Conservation (phyloP, 2,329 filamentous ascomycete species). For the Orbilia brochopaga region DNA sequence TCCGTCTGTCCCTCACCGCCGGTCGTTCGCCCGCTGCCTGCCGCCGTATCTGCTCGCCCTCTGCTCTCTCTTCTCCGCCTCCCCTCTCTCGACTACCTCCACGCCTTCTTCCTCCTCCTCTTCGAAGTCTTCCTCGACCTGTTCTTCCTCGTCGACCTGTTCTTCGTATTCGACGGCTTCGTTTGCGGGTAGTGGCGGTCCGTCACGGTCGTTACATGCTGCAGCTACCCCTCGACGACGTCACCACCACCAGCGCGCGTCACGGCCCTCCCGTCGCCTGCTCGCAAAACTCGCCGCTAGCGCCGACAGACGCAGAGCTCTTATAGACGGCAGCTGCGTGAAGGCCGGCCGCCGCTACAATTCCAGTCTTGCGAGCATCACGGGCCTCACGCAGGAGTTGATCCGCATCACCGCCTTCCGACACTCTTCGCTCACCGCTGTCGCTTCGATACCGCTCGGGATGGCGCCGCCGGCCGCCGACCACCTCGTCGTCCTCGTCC, state of each 20-base stretch:
- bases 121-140: constrained; percentile 6
- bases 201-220: no score
- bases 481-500: constrained; percentile 78
- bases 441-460: constrained; percentile 23
- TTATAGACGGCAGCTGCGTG: background rate
- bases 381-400: constrained; percentile 39
- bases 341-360: constrained; percentile 1
- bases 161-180: constrained; percentile 11
- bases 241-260: background rate
- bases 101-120: constrained; percentile 12
- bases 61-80: constrained; percentile 32
- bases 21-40: constrained; percentile 11
- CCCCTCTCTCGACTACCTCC: background rate
- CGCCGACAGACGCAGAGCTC: background rate
- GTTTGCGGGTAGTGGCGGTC: no score
- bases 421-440: constrained; percentile 8
- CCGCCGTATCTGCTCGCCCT: constrained; percentile 35
- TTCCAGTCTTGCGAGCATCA: constrained; percentile 38
- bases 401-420: constrained; percentile 40
- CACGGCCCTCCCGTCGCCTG: background rate
- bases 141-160: constrained; percentile 12
- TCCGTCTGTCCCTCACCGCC: constrained; percentile 34
- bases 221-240: background rate
- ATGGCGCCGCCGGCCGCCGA: constrained; percentile 60
- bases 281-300: constrained; percentile 26